Conservation (phyloP, 1,284 basidiomycete species). For the Ceratobasidium sp. region DNA sequence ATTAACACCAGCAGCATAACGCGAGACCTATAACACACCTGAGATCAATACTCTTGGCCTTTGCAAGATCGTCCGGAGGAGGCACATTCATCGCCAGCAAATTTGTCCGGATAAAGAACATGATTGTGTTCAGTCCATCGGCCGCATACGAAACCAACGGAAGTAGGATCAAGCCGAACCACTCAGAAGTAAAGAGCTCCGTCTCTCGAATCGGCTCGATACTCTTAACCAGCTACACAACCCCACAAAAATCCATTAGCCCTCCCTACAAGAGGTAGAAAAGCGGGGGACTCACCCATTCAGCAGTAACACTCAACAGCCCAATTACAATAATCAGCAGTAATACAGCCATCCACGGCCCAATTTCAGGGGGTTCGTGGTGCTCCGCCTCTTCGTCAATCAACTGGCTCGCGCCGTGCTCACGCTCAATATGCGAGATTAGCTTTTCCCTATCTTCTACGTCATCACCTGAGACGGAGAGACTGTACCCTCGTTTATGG, state of each 20-base stretch:
- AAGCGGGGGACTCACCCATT: slow-evolving; percentile 57
- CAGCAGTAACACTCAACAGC: slow-evolving; percentile 71
- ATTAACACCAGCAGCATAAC: not conserved
- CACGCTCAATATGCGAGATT: slow-evolving; percentile 15
- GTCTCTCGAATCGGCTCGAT: slow-evolving; percentile 65
- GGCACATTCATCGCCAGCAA: slow-evolving; percentile 50
- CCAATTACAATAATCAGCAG: slow-evolving; percentile 65
- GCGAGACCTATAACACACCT: slow-evolving; percentile 4
- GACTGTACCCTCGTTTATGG: slow-evolving; percentile 56
- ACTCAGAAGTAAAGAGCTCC: slow-evolving; percentile 53
- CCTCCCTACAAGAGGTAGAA: too few relatives aligned
- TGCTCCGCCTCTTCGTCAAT: slow-evolving; percentile 14
- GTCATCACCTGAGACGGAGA: slow-evolving; percentile 54
- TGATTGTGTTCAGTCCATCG: slow-evolving; percentile 67
- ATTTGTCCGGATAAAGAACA: slow-evolving; percentile 59
- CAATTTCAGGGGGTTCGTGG: slow-evolving; percentile 60
- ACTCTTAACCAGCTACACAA: slow-evolving; percentile 63
- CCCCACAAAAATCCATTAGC: not conserved
- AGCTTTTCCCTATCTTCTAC: slow-evolving; percentile 49
- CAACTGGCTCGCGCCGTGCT: slow-evolving; percentile 22
- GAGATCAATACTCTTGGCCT: slow-evolving; percentile 69
- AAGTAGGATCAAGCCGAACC: slow-evolving; percentile 75
- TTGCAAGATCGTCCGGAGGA: slow-evolving; percentile 63
- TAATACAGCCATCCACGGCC: slow-evolving; percentile 66
- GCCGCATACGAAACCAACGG: slow-evolving; percentile 76